Evolutionary conservation across 2,329 filamentous ascomycete species (phyloP), one percentile per base, ranked within the genome.

Genomic region (Penicillium janthinellum): DNA sequence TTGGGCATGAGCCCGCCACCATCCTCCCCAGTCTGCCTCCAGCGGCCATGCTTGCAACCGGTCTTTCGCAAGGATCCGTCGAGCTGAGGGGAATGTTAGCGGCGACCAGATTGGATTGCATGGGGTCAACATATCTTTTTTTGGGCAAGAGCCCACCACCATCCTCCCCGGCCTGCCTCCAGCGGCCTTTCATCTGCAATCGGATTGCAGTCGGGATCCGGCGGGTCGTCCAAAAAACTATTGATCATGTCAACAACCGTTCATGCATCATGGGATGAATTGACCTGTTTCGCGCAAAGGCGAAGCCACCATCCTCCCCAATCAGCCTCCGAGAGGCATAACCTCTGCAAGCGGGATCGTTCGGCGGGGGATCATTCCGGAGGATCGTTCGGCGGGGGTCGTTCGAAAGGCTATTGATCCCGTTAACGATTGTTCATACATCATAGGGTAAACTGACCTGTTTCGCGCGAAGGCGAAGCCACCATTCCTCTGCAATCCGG

Each of bases 21-120:
- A 52, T 52, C 49, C 49, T 41, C 49, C 37, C 49, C 25, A 22
- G 25, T 47, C 44, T 47, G 44, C 44, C 44, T 47, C 44, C 44
- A 47, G 44, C 44, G 44, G 44, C 22, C 44, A 8, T 45, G 12
- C 22, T 22, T 4, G 22, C 22, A 22, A 22, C 22, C 22, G 22
- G 22, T 22, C 22, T 22, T 22, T 22, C 22, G 22, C 22, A 22
- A 22, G 22, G 22, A 22, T 22, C 22, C 22, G 22, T 22, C 22
- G 22, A 22, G 22, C 22, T 22, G 22, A 22, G 22, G 22, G 22
- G 22, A 22, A 22, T 22, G 22, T 22, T 22, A 22, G 2, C 22
- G 2, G 22, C 22, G 22, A 22, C 22, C 22, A 22, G 2, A 22
- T 22, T 22, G 22, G 22, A 22, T 22, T 22, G 37, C 6, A 6